Base-by-base conservation (phyloP, 2,329 filamentous ascomycete species). In the Aspergillus clavatus region DNA sequence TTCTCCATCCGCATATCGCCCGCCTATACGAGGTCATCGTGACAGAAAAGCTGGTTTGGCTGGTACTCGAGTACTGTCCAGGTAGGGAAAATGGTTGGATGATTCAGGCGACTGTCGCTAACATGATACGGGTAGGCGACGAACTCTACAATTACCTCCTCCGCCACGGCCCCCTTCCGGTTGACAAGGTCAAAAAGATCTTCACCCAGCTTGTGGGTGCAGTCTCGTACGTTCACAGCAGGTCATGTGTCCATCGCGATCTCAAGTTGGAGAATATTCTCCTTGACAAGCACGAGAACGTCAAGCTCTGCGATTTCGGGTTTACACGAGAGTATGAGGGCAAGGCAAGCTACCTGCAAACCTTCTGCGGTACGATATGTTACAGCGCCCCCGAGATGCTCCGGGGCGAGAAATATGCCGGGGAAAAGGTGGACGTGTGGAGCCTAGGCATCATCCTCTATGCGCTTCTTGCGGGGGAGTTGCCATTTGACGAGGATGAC, bases 371-470 rank as follows among this genome's bases (percentile, higher is more conserved):
- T 4, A 98, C 93, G 0, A 85, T 98, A 51, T 97, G 91, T 72
- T 98, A 98, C 69, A 95, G 89, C 43, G 93, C 93, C 2, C 93
- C 93, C 2, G 93, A 98, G 69, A 98, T 98, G 93, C 77, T 98
- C 31, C 95, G 93, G 67, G 93, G 90, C 29, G 93, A 98, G 67
- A 97, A 95, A 68, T 98, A 98, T 64, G 93, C 90, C 0, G 91
- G 89, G 21, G 89, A 96, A 72, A 97, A 96, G 72, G 91, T 98
- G 39, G 93, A 98, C 61, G 89, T 98, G 4, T 98, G 93, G 93
- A 97, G 91, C 68, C 86, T 90, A 63, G 89, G 89, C 50, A 89
- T 95, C 53, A 95, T 95, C 61, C 77, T 93, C 35, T 93, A 89
- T 67, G 87, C 90, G 29, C 73, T 93, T 53, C 74, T 93, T 24